Percentiles rank a stretch among this genome's conserved stretches.
phyloP scores from a whole-genome alignment of 257 asterid genomes.

The Verbena officinalis region DNA sequence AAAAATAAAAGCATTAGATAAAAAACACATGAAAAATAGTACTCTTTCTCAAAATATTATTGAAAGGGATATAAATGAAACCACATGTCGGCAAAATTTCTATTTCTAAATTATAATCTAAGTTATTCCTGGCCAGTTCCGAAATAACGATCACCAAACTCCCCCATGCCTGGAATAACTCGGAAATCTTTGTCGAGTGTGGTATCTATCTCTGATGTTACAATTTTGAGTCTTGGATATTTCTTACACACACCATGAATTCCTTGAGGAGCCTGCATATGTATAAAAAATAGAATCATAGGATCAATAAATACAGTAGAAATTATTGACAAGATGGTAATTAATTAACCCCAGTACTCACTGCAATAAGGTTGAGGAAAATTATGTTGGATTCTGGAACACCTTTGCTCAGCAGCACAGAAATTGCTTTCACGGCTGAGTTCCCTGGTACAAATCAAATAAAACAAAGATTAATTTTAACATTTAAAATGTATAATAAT shows the following conservation, averaged over 20 bases:
- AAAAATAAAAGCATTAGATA: too few relatives aligned
- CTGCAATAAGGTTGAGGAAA: constrained; percentile 72
- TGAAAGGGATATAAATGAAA: too few relatives aligned
- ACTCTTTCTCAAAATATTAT: too few relatives aligned
- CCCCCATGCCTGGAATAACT: constrained; percentile 97
- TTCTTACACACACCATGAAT: constrained; percentile 69
- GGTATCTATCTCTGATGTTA: constrained; percentile 89
- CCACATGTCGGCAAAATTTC: too few relatives aligned
- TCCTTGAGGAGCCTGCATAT: constrained; percentile 92
- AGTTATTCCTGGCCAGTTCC: constrained; percentile 53
- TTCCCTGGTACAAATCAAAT: too few relatives aligned
- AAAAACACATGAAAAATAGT: too few relatives aligned
- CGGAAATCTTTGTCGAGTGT: constrained; percentile 65
- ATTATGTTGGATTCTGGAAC: constrained; percentile 87
- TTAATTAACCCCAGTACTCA: constrained; percentile 38
- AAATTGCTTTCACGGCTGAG: constrained; percentile 82
- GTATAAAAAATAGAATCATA: not conserved
- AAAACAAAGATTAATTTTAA: too few relatives aligned
- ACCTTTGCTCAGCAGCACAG: constrained; percentile 81
- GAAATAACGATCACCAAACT: constrained; percentile 94
- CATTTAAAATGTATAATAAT: too few relatives aligned
- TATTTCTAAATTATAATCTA: too few relatives aligned
- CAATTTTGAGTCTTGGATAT: constrained; percentile 75
- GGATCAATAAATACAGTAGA: not conserved
- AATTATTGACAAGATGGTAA: not conserved